A percentile compares a stretch with the other conserved stretches of the same genome.
Conservation (phyloP, 371 early-diverging fungal genomes). For the Syncephalis plumigaleata region DNA sequence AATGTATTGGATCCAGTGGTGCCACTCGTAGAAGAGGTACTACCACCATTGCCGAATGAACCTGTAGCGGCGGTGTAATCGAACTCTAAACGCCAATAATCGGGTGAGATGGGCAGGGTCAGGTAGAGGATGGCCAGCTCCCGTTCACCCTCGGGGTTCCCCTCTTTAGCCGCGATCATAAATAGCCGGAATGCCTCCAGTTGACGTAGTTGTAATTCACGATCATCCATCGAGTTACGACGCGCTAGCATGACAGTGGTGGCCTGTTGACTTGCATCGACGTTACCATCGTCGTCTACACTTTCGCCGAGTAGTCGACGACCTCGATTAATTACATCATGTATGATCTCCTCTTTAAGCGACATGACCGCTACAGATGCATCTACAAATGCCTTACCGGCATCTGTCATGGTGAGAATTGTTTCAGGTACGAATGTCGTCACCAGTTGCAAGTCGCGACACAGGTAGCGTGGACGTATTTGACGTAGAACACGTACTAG, state of each 20-base stretch:
- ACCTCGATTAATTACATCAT: slow-evolving; percentile 14
- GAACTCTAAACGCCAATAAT: no score
- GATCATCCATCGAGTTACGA: slow-evolving; percentile 6
- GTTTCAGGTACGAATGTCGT: slow-evolving; percentile 17
- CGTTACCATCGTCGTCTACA: background rate
- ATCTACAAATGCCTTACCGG: slow-evolving; percentile 23
- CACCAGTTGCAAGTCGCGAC: slow-evolving; percentile 20
- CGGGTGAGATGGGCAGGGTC: slow-evolving; percentile 15
- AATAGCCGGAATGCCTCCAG: slow-evolving; percentile 20
- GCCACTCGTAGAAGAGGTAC: slow-evolving; percentile 5
- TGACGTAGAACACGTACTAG: slow-evolving; percentile 16
- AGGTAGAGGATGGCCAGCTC: slow-evolving; percentile 22
- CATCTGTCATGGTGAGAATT: slow-evolving; percentile 18
- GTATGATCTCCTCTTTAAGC: slow-evolving; percentile 17
- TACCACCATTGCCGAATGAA: slow-evolving; percentile 4
- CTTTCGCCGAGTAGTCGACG: slow-evolving; percentile 8
- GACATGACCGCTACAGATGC: slow-evolving; percentile 16
- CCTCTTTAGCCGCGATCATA: slow-evolving; percentile 21
- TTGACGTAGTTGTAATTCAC: slow-evolving; percentile 13
- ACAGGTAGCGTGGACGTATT: slow-evolving; percentile 13
- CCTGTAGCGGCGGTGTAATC: no score
- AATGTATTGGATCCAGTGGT: slow-evolving; percentile 6
- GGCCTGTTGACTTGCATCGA: background rate
- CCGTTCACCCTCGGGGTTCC: slow-evolving; percentile 16
- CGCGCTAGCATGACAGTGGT: background rate